Percentiles rank a stretch among this genome's conserved stretches.
These are phyloP conservation scores for Scytalidium lignicola DNA, from an alignment of 2,329 filamentous ascomycete genomes.

Conservation along the genomic window DNA sequence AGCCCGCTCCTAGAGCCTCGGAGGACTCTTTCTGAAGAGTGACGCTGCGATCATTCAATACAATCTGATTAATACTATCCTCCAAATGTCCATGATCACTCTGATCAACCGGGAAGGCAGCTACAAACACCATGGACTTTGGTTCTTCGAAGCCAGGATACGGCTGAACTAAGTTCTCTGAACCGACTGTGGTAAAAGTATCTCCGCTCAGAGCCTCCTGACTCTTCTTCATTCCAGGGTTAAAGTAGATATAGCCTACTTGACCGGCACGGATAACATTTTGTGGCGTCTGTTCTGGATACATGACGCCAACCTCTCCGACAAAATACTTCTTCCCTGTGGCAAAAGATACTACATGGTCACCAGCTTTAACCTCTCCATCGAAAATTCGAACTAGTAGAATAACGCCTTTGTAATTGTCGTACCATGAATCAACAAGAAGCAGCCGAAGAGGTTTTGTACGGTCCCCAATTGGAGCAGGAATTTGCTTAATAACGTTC, in stretches of 20 bases:
- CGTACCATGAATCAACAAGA: conserved; percentile 97
- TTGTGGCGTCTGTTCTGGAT: conserved; percentile 81
- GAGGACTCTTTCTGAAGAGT: conserved; percentile 92
- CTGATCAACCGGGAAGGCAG: conserved; percentile 91
- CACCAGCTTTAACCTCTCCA: conserved; percentile 74
- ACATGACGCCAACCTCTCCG: conserved; percentile 95
- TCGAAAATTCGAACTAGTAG: conserved; percentile 89
- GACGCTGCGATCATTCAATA: conserved; percentile 91
- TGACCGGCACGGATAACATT: conserved; percentile 79
- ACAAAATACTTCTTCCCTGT: conserved; percentile 88
- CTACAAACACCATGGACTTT: conserved; percentile 98
- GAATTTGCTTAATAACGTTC: conserved; percentile 78
- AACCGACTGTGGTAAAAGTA: conserved; percentile 81
- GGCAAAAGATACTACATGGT: conserved; percentile 80
- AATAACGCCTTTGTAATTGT: conserved; percentile 90
- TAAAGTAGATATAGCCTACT: conserved; percentile 95
- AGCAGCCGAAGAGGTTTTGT: conserved; percentile 73
- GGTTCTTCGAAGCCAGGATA: conserved; percentile 94
- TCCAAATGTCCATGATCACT: conserved; percentile 80
- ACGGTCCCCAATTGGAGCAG: conserved; percentile 69
- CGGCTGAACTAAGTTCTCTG: conserved; percentile 69
- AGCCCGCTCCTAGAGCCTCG: conserved; percentile 87
- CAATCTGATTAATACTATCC: conserved; percentile 89
- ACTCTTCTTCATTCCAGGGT: conserved; percentile 95
- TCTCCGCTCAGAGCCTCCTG: conserved; percentile 95